Conservation (phyloP, 352 stramenopile species). For the Phytophthora multivora region DNA sequence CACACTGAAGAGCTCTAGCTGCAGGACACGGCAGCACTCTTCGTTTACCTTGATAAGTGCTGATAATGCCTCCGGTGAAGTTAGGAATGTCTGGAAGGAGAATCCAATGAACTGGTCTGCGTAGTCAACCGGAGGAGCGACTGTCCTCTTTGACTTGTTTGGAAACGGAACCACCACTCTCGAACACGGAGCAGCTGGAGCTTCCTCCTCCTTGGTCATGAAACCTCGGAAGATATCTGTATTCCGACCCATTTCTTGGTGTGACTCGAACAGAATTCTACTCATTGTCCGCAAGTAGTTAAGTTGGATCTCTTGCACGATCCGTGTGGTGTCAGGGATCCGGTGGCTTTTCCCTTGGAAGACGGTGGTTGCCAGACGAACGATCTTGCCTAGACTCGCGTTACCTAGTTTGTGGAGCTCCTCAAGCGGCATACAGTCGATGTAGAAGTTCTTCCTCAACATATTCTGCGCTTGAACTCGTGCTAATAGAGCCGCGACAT, state of each 20-base stretch:
- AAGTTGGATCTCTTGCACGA: slow-evolving; percentile 90
- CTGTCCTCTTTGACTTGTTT: slow-evolving; percentile 26
- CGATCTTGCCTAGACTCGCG: slow-evolving; percentile 80
- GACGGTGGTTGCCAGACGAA: slow-evolving; percentile 58
- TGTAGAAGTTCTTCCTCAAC: slow-evolving; percentile 80
- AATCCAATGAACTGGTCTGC: slow-evolving; percentile 88
- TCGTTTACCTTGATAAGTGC: slow-evolving; percentile 87
- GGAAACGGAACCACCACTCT: slow-evolving; percentile 37
- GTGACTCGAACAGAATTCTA: slow-evolving; percentile 89
- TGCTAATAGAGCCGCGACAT: slow-evolving; percentile 58
- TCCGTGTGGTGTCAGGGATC: slow-evolving; percentile 71
- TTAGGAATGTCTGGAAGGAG: slow-evolving; percentile 88
- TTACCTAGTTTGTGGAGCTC: slow-evolving; percentile 84
- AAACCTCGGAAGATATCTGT: slow-evolving; percentile 65
- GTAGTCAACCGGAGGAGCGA: slow-evolving; percentile 74
- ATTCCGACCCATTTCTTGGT: slow-evolving; percentile 61
- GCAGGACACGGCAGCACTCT: slow-evolving; percentile 81
- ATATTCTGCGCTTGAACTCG: slow-evolving; percentile 70
- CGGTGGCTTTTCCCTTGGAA: slow-evolving; percentile 76
- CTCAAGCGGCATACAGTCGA: slow-evolving; percentile 87
- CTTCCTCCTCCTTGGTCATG: slow-evolving; percentile 53
- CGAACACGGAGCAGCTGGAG: slow-evolving; percentile 37
- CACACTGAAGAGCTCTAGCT: slow-evolving; percentile 82
- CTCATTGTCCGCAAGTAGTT: slow-evolving; percentile 94
- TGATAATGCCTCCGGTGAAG: slow-evolving; percentile 71